Evolutionary conservation across 2,329 filamentous ascomycete species (phyloP).

Genomic region (Ilyonectria destructans): DNA sequence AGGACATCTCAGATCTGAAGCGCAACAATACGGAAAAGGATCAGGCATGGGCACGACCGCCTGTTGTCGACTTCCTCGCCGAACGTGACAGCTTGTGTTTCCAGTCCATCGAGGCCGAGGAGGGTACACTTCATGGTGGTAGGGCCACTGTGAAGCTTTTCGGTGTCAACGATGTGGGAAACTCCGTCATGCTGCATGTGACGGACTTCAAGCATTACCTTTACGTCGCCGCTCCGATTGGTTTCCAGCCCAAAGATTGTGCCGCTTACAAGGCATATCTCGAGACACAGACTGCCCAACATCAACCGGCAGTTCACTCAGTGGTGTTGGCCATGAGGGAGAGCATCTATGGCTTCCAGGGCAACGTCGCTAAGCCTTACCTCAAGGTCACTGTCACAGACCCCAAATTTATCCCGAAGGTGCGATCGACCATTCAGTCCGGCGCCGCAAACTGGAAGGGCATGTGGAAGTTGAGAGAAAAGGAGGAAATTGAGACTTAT

Average conservation of each 20-base stretch:
- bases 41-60: conserved; percentile 86
- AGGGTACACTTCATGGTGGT: conserved; percentile 86
- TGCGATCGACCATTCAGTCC: conserved; percentile 83
- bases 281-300: conserved; percentile 83
- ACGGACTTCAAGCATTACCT: conserved; percentile 97
- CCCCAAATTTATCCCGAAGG: conserved; percentile 84
- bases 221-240: conserved; percentile 89
- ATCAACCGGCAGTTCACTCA: conserved; percentile 82
- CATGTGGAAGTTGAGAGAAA: conserved; percentile 82
- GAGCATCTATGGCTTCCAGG: conserved; percentile 94
- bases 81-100: conserved; percentile 83
- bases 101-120: conserved; percentile 95
- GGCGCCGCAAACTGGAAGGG: conserved; percentile 90
- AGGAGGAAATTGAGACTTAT: conserved; percentile 88
- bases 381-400: conserved; percentile 95
- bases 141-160: conserved; percentile 90
- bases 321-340: conserved; percentile 88
- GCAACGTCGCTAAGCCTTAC: conserved; percentile 92
- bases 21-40: conserved; percentile 92
- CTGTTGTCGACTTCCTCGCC: conserved; percentile 68
- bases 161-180: conserved; percentile 86
- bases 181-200: conserved; percentile 95
- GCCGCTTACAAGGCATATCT: conserved; percentile 84
- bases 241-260: conserved; percentile 86
- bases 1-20: conserved; percentile 90